Evolutionary conservation across 2,329 filamentous ascomycete genomes (phyloP).

Genomic region (Fusarium sp.): DNA sequence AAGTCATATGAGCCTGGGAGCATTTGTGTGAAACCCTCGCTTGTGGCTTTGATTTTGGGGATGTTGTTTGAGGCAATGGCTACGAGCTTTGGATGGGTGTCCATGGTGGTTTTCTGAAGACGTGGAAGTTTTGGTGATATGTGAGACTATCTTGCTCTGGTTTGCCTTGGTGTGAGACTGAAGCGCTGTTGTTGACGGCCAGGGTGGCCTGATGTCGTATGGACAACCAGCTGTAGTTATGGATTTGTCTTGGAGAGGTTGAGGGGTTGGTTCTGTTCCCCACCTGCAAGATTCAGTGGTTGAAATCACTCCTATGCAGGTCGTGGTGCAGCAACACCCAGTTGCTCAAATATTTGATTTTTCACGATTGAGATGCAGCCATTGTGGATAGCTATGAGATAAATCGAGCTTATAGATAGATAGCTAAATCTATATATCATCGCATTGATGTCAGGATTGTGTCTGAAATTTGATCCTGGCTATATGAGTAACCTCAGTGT

Average conservation of each 20-base stretch:
- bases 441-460: too few relatives aligned
- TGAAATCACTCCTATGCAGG: too few relatives aligned
- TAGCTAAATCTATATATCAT: too few relatives aligned
- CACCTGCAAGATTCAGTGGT: background rate
- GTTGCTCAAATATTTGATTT: too few relatives aligned
- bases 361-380: too few relatives aligned
- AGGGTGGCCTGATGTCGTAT: too few relatives aligned
- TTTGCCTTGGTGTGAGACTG: background rate
- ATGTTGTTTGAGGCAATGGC: slow-evolving; percentile 58
- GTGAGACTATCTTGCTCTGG: too few relatives aligned
- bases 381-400: too few relatives aligned
- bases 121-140: background rate
- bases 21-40: slow-evolving; percentile 54
- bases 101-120: background rate
- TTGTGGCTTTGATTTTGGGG: slow-evolving; percentile 56
- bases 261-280: slow-evolving; percentile 1
- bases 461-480: too few relatives aligned
- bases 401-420: too few relatives aligned
- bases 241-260: background rate
- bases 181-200: background rate
- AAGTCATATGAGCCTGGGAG: slow-evolving; percentile 51
- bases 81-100: slow-evolving; percentile 17
- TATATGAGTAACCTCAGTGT: too few relatives aligned
- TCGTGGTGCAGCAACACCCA: background rate
- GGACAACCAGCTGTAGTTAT: background rate